Base-by-base conservation (phyloP, 148 eudicot species). In the Heliosperma pusillum region DNA sequence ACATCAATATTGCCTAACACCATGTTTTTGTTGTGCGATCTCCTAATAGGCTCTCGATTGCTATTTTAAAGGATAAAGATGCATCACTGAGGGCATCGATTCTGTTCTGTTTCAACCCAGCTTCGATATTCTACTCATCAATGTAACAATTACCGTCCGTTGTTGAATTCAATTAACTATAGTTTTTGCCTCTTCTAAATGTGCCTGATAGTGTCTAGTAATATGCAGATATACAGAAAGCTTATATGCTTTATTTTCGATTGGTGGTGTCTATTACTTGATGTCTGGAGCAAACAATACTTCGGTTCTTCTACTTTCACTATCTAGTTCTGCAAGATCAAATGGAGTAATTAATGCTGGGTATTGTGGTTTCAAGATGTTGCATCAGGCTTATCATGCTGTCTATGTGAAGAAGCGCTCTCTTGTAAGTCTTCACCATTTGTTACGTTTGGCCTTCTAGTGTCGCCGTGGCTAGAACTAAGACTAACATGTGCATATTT, bases 341-440 rank as follows among this genome's bases (percentile, higher is more conserved):
- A 95, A 95, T 76, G 98, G 98, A 64, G 88, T 92, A 74, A 87
- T 95, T 73, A 95, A 90, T 76, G 97, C 93, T 20, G 98, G 98
- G 33, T 95, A 92, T 78, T 78, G 83, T 62, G 87, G 96, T 78
- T 95, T 84, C 77, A 86, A 79, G 83, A 78, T 89, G 44, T 87
- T 92, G 86, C 97, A 90, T 78, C 83, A 74, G 72, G 81, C 89
- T 75, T 87, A 86, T 80, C 62, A 86, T 83, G 89, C 92, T 73
- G 30, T 87, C 26, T 84, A 75, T 77, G 69, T 76, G 64, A 83
- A 82, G 83, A 88, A 76, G 76, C 75, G 74, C 22, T 62, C 74
- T 72, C 58, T 29, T 83, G 98, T 92, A 78, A 87, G 97, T 63
- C 40, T 33, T 25, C 6, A 1, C 72, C 64, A 36, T 65, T 2